Base-by-base conservation (phyloP, 2,329 filamentous ascomycete species). In the Cytospora paraplurivora region DNA sequence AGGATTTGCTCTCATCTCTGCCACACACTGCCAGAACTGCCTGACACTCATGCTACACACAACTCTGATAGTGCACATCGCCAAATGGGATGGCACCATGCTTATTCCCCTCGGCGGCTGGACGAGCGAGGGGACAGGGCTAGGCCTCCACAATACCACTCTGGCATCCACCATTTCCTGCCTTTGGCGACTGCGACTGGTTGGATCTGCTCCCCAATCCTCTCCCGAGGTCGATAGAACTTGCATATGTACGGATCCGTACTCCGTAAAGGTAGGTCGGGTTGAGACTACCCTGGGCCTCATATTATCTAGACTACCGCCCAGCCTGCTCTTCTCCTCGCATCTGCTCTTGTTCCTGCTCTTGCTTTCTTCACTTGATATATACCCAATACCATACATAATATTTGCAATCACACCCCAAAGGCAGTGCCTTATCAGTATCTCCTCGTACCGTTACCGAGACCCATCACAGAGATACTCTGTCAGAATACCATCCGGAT, bases 301-400 rank as follows among this genome's bases (percentile, higher is more conserved):
- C 49, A 62, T 66, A 62, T 66, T 66, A 64, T 55, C 63, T 67
- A 44, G 62, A 44, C 62, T 62, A 47, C 57, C 37, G 50, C 64
- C 47, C 33, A 38, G n/a, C 56, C 51, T 44, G 37, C 15, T 53
- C 56, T 56, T n/a, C 17, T 59, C 38, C 32, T 56, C 37, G 27
- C n/a, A 50, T 44, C 35, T 32, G 27, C 27, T 27, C 15, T 15
- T 37, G 27, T 49, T 33, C 44, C 47, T 50, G 47, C 37, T 59
- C 57, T 17, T 64, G 53, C 15, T 49, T 49, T 56, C 33, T 21
- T 44, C 44, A 52, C 19, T 34, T 19, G 6, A 21, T 17, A 62
- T 33, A 64, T 62, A 62, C 58, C 47, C 59, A 49, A 58, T 52
- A 52, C 21, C 52, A 21, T 59, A 44, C 44, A 47, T 47, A 47